Evolutionary conservation across 192 early-diverging fungal genomes (phyloP).

Genomic region (Coemansia sp.): DNA sequence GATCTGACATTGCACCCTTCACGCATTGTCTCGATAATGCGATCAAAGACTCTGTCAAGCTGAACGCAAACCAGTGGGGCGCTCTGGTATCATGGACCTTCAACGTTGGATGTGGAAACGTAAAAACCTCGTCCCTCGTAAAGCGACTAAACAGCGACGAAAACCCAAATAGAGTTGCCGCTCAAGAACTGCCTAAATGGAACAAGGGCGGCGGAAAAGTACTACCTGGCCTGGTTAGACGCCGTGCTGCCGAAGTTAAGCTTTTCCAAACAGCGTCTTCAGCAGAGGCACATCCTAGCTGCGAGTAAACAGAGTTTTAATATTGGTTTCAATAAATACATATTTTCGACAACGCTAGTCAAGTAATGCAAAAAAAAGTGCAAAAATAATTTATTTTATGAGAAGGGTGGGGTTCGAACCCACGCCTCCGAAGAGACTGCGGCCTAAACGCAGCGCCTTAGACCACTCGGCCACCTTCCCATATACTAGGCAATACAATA

Average conservation of each 20-base stretch:
- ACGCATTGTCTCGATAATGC: slow-evolving; percentile 3
- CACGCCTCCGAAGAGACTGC: slow-evolving; percentile 44
- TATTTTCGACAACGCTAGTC: neutral
- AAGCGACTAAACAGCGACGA: neutral
- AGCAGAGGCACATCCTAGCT: too few species aligned
- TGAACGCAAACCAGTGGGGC: slow-evolving; percentile 41
- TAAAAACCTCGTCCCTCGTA: neutral
- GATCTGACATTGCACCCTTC: slow-evolving; percentile 17
- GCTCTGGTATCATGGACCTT: slow-evolving; percentile 8
- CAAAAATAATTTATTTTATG: neutral
- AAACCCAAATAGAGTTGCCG: neutral
- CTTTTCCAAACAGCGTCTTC: too few species aligned
- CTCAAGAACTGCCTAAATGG: slow-evolving; percentile 2
- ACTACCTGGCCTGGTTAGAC: slow-evolving; percentile 1
- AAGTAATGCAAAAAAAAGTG: neutral
- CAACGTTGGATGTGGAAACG: neutral
- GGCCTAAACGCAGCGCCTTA: slow-evolving; percentile 51
- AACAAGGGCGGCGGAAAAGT: neutral
- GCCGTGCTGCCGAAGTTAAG: neutral
- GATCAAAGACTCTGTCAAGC: neutral
- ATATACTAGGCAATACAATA: neutral
- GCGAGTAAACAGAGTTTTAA: too few species aligned
- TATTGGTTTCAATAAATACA: neutral
- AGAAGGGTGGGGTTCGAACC: slow-evolving; percentile 54
- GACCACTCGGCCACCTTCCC: slow-evolving; percentile 52